phyloP scores from a whole-genome alignment of 1,139 yeast genomes.

The Arxiozyma slooffiae region DNA sequence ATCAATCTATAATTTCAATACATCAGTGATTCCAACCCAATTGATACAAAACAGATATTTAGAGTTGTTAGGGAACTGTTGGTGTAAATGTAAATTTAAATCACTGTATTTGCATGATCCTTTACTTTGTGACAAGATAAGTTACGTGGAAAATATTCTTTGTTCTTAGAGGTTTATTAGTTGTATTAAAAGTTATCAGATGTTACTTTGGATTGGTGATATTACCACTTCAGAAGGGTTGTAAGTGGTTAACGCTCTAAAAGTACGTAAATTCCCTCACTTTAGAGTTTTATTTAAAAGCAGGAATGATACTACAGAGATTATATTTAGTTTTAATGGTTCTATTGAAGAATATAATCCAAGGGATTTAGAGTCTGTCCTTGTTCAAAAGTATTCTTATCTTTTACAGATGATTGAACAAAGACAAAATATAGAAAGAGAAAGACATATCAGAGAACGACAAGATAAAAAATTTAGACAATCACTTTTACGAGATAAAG shows the following conservation, averaged over 20 bases:
- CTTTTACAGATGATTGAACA: slow-evolving; percentile 51
- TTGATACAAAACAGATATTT: slow-evolving; percentile 23
- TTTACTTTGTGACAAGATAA: slow-evolving; percentile 52
- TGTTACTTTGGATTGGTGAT: slow-evolving; percentile 84
- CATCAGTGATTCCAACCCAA: slow-evolving; percentile 14
- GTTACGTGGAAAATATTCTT: slow-evolving; percentile 49
- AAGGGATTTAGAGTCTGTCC: slow-evolving; percentile 33
- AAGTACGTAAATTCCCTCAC: slow-evolving; percentile 71
- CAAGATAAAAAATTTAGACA: slow-evolving; percentile 73
- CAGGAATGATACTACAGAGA: slow-evolving; percentile 45
- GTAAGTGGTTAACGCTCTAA: slow-evolving; percentile 69
- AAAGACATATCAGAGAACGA: slow-evolving; percentile 54
- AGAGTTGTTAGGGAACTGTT: slow-evolving; percentile 18
- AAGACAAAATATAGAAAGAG: slow-evolving; percentile 48
- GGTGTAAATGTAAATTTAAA: slow-evolving; percentile 39
- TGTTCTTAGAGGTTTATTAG: slow-evolving; percentile 44
- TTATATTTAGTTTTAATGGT: slow-evolving; percentile 65
- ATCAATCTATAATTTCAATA: slow-evolving; percentile 20
- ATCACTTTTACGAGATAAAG: slow-evolving; percentile 43
- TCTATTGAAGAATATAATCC: slow-evolving; percentile 23
- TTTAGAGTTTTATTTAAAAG: slow-evolving; percentile 59
- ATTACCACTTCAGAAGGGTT: slow-evolving; percentile 65
- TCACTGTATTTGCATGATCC: slow-evolving; percentile 67
- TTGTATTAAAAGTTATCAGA: slow-evolving; percentile 40
- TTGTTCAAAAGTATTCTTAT: slow-evolving; percentile 52